Base-by-base conservation (phyloP, 2,329 filamentous ascomycete species). In the Penicillium nordicum region DNA sequence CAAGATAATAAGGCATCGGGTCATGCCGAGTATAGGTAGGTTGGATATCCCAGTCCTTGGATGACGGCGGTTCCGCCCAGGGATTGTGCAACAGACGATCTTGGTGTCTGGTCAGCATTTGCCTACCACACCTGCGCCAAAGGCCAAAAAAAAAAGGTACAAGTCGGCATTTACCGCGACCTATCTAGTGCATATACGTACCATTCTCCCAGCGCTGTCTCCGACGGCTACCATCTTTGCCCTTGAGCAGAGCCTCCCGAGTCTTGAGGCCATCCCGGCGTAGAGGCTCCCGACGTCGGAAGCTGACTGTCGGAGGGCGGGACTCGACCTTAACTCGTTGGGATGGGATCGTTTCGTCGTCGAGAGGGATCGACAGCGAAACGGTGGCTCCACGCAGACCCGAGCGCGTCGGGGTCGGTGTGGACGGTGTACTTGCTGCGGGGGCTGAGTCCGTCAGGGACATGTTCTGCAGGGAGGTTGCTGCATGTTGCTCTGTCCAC, bases 151-250 rank as follows among this genome's bases (percentile, higher is more conserved):
- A 30, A 41, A n/a, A 32, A 41, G 25, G 30, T 23, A 41, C 25
- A n/a, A 29, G 6, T 27, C 29, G 45, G 38, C 11, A 25, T 47
- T 11, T 36, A 40, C 36, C 16, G 34, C 36, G n/a, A 49, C 18
- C 18, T 27, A 32, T 23, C 41, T 45, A 23, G 29, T 32, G 18
- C 25, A 27, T 30, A 34, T 45, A 55, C 76, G 63, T 82, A 95
- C 91, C 90, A 74, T 97, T 99, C 79, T 99, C 94, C 92, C 92
- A 97, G 54, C 93, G 83, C 66, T 93, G 87, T 48, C 93, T 82
- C 67, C 93, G 87, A 36, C 93, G 84, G 66, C 86, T 93, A 34
- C 93, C 93, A 74, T 97, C 92, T 65, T 95, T 96, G 55, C 93
- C 93, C 77, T 92, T 95, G 32, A 94, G 79, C 50, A 96, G 70